These are phyloP conservation scores for Hypoxylon crocopeplum DNA, from an alignment of 495 filamentous ascomycete genomes.

Conservation along the genomic window DNA sequence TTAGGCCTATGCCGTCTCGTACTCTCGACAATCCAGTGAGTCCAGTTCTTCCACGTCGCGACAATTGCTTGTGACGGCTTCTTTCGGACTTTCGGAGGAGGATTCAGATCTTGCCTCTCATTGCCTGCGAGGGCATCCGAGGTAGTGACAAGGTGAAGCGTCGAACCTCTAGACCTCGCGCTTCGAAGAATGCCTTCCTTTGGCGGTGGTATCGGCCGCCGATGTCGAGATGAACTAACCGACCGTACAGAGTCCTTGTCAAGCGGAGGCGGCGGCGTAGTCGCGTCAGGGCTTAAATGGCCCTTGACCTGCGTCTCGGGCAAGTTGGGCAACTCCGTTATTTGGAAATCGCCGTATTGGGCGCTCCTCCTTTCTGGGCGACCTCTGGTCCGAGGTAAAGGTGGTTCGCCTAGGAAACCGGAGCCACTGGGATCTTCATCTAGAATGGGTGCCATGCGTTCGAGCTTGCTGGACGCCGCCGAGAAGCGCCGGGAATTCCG, in stretches of 20 bases:
- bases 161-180: constrained; percentile 74
- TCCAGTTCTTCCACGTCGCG: constrained; percentile 78
- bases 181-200: constrained; percentile 73
- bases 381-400: constrained; percentile 65
- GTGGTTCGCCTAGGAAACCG: constrained; percentile 49
- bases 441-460: constrained; percentile 75
- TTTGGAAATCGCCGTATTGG: constrained; percentile 54
- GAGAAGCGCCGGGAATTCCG: constrained; percentile 83
- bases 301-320: constrained; percentile 62
- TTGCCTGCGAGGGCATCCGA: constrained; percentile 48
- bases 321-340: constrained; percentile 75
- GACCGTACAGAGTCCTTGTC: constrained; percentile 81
- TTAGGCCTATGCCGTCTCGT: constrained; percentile 51
- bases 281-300: constrained; percentile 48
- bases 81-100: constrained; percentile 52
- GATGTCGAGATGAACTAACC: constrained; percentile 68
- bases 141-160: constrained; percentile 78
- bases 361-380: constrained; percentile 59
- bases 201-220: constrained; percentile 79
- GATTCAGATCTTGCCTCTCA: constrained; percentile 32
- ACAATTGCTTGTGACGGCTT: constrained; percentile 57
- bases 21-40: constrained; percentile 59
- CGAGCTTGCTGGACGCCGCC: constrained; percentile 82
- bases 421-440: constrained; percentile 59
- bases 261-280: constrained; percentile 68